Evolutionary conservation across 2,329 filamentous ascomycete genomes (phyloP), one percentile per base, ranked within the genome.

Genomic region (Paecilomyces sp.): DNA sequence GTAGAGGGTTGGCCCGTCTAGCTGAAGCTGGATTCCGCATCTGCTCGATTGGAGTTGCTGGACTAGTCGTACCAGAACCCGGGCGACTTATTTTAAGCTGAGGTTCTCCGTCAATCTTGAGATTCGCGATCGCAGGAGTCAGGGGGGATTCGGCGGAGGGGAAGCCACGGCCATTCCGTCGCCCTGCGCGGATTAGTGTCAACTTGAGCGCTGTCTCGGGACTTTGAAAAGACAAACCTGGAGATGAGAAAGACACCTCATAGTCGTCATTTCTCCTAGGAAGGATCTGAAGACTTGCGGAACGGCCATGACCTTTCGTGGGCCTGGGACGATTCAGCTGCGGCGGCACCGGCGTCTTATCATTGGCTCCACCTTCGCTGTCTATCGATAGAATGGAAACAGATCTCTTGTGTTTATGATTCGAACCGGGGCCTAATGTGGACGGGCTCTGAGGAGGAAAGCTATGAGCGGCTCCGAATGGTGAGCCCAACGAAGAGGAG

Each of bases 321-420:
- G 85, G 82, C 57, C 85, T 81, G 57, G 81, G 77, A 22, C 81
- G 74, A 65, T 77, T 74, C 59, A 70, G 71, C 47, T 63, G 70
- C 18, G 67, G 70, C 58, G 64, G 64, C n/a, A 67, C 72, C 41
- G 68, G 69, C 1, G 69, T 64, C 57, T 74, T 69, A 58, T 72
- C 66, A 57, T 63, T 63, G 63, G 69, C 63, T 61, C 41, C 41
- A 6, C 73, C 72, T 66, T 82, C 79, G 63, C 78, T 79, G 59
- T 87, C 88, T 66, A 93, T 85, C 9, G 90, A 93, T 54, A 93
- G 85, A 63, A 94, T 93, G 18, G 90, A 94, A 31, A 94, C 82
- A 2, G 90, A 93, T 66, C 89, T 82, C 71, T 88, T 86, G 67
- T 92, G 90, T 57, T 81, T 78, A 67, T 59, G 60, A 28, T 57